phyloP scores from a whole-genome alignment of 306 rosid genomes.

The Citrullus colocynthis region DNA sequence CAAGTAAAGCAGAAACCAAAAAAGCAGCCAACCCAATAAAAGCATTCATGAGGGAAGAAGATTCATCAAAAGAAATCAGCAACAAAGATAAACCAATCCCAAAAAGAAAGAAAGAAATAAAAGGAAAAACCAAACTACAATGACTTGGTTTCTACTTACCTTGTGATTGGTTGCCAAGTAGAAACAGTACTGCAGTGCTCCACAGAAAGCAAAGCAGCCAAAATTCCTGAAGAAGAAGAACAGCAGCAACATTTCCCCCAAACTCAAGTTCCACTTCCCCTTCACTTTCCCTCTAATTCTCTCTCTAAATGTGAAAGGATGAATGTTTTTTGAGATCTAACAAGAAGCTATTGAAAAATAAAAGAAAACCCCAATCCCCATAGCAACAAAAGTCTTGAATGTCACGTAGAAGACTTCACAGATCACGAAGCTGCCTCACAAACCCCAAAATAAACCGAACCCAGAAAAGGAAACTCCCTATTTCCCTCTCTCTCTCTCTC shows the following conservation, averaged over 20 bases:
- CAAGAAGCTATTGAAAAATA: background rate
- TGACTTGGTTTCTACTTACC: background rate
- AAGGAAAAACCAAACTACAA: background rate
- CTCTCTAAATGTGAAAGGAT: slow-evolving; percentile 3
- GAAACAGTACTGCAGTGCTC: background rate
- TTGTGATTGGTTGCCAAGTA: background rate
- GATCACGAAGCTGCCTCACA: background rate
- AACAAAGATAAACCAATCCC: background rate
- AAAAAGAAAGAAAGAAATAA: background rate
- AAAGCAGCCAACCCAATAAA: background rate
- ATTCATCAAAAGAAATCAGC: background rate
- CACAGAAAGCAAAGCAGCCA: background rate
- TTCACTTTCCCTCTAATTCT: background rate
- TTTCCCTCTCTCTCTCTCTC: background rate
- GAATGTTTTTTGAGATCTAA: background rate
- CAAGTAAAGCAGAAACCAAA: background rate
- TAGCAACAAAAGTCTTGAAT: background rate
- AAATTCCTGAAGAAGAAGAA: background rate
- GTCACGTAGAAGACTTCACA: background rate
- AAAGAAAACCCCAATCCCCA: background rate
- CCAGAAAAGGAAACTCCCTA: background rate
- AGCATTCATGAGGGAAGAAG: background rate
- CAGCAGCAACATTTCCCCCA: slow-evolving; percentile 3
- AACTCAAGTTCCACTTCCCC: background rate
- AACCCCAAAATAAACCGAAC: slow-evolving; percentile 5